Base-by-base conservation (phyloP, 257 asterid species). In the Dorcoceras hygrometricum region DNA sequence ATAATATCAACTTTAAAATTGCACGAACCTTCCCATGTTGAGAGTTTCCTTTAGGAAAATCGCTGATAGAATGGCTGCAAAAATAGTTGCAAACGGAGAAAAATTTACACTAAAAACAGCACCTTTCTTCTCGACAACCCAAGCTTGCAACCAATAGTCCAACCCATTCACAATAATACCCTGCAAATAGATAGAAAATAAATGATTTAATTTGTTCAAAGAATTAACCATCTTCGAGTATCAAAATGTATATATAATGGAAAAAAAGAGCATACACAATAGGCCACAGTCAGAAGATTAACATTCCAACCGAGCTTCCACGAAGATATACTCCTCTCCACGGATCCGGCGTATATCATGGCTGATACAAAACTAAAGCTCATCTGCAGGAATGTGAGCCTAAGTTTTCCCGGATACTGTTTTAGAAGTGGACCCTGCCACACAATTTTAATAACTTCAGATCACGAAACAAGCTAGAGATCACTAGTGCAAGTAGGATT, bases 221-320 rank as follows among this genome's bases (percentile, higher is more conserved):
- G 4, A 26, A 26, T 1, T 26, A 26, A 1, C 2, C 4, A 7
- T 4, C 22, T 16, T 26, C 4, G 4, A 14, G 10, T 6, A 59
- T 57, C 14, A 65, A 12, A 16, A 26, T n/a, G 34, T n/a, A 26
- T 23, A 1, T 10, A 12, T n/a, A 50, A 2, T 48, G 56, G 22
- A 57, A 50, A 20, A 65, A 71, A n/a, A n/a, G n/a, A n/a, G n/a
- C 95, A 5, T 77, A 87, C 91, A 63, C 83, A 81, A 55, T 83
- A 87, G 29, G 59, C 46, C 0, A 82, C 65, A 0, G 89, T 69
- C n/a, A 87, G 27, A 48, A 82, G 87, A 64, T 67, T 34, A 18
- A 80, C 60, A 31, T 84, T 57, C 89, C 90, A 84, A 20, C 86
- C 80, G 3, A 82, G 85, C 73, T 75, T 84, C 89, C 91, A 87